Percentiles rank a stretch among this genome's conserved stretches.
These are phyloP conservation scores for Aaosphaeria pasadenensis DNA, from an alignment of 2,329 filamentous ascomycete genomes.

Conservation along the genomic window DNA sequence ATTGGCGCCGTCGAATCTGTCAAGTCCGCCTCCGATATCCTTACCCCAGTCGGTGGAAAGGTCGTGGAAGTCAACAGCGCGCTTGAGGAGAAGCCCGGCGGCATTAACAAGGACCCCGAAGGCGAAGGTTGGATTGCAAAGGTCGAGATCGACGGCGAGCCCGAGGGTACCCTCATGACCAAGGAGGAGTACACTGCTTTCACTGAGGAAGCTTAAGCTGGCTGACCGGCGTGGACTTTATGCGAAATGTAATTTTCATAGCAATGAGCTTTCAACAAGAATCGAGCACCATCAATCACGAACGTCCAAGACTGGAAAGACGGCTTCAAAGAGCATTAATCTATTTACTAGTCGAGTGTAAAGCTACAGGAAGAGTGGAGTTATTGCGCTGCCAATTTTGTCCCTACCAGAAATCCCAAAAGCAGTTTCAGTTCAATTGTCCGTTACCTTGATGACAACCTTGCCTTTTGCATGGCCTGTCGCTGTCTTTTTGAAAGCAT, in stretches of 20 bases:
- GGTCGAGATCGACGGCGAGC: slow-evolving; percentile 74
- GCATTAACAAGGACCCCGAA: slow-evolving; percentile 89
- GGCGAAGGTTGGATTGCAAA: slow-evolving; percentile 90
- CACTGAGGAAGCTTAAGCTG: slow-evolving; percentile 49
- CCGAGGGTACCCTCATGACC: slow-evolving; percentile 62
- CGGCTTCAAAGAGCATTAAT: too few relatives aligned
- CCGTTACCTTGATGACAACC: slow-evolving; percentile 29
- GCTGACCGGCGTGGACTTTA: too few relatives aligned
- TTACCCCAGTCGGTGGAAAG: slow-evolving; percentile 77
- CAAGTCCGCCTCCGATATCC: slow-evolving; percentile 97
- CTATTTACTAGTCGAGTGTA: too few relatives aligned
- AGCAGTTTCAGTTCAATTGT: slow-evolving; percentile 1
- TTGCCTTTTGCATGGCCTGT: slow-evolving; percentile 43
- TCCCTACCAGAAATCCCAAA: background rate
- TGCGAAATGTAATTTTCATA: too few relatives aligned
- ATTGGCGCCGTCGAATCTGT: slow-evolving; percentile 97
- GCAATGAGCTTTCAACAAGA: too few relatives aligned
- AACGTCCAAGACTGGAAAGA: too few relatives aligned
- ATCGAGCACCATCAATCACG: too few relatives aligned
- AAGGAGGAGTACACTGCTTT: slow-evolving; percentile 74
- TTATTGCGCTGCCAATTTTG: too few relatives aligned
- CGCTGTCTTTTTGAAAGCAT: slow-evolving; percentile 40
- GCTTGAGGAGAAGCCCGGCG: slow-evolving; percentile 80
- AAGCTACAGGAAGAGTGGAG: too few relatives aligned
- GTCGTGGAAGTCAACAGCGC: slow-evolving; percentile 70